Evolutionary conservation across 1,284 basidiomycete species (phyloP).

Genomic region (Puccinia novopanici): DNA sequence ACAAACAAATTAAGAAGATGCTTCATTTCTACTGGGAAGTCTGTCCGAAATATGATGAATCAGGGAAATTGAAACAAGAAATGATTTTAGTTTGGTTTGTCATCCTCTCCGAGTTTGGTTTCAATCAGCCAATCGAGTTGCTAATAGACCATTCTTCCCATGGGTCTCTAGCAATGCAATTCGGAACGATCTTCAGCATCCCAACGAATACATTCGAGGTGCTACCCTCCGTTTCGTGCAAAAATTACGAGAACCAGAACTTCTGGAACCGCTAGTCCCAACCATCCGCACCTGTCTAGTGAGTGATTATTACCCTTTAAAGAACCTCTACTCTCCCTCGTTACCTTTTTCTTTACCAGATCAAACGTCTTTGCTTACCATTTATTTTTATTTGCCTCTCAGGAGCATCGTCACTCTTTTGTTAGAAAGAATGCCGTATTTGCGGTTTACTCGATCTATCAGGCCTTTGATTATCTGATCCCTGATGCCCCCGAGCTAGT

Average conservation of each 20-base stretch:
- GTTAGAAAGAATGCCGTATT: constrained; percentile 99
- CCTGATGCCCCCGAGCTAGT: constrained; percentile 96
- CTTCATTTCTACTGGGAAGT: constrained; percentile 99
- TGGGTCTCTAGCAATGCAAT: constrained; percentile 77
- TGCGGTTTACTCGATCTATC: constrained; percentile 90
- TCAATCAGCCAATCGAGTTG: constrained; percentile 5
- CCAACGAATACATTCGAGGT: constrained; percentile 98
- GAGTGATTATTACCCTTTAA: too few species aligned
- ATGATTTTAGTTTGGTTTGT: constrained; percentile 98
- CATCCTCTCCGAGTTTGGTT: not conserved
- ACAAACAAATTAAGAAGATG: constrained; percentile 97
- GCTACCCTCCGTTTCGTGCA: constrained; percentile 94
- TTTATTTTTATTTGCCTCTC: not conserved
- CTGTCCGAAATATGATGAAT: constrained; percentile 95
- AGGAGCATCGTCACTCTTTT: constrained; percentile 94
- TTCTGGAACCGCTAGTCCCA: constrained; percentile 93
- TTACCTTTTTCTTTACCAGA: not conserved
- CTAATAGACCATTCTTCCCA: constrained; percentile 41
- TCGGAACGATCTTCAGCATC: constrained; percentile 98
- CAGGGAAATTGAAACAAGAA: constrained; percentile 97
- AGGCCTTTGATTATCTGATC: constrained; percentile 88
- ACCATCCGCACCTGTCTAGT: constrained; percentile 83
- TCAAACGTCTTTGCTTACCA: not conserved
- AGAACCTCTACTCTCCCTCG: not conserved
- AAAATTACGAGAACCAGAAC: constrained; percentile 90